A percentile compares a stretch with the other conserved stretches of the same genome.
These are phyloP conservation scores for Colletotrichum orbiculare DNA, from an alignment of 2,329 filamentous ascomycete species.

Conservation along the genomic window DNA sequence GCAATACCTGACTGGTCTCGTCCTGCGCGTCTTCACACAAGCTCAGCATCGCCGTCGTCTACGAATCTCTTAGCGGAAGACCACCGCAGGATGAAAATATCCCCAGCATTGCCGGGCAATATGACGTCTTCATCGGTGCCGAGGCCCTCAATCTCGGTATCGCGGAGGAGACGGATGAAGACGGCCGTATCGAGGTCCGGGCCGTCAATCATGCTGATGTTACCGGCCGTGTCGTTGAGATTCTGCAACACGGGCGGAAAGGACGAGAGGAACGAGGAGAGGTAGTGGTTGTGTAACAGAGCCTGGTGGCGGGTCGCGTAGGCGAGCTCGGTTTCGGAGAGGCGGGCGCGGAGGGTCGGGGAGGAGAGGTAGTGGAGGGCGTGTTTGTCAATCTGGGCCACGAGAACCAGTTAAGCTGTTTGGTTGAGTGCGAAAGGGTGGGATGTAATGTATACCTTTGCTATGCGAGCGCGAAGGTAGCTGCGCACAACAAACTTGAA, in stretches of 20 bases:
- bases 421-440: too few species aligned
- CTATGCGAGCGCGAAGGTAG: slow-evolving; percentile 84
- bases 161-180: slow-evolving; percentile 79
- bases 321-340: slow-evolving; percentile 81
- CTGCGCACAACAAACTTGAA: slow-evolving; percentile 92
- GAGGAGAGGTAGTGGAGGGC: slow-evolving; percentile 78
- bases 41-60: slow-evolving; percentile 65
- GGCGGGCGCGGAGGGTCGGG: slow-evolving; percentile 64
- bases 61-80: slow-evolving; percentile 76
- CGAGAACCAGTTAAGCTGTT: neutral
- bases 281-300: slow-evolving; percentile 85
- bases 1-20: neutral
- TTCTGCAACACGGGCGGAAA: slow-evolving; percentile 85
- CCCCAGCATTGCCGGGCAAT: slow-evolving; percentile 68
- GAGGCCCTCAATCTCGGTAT: slow-evolving; percentile 67
- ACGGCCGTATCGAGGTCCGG: slow-evolving; percentile 87
- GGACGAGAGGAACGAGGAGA: slow-evolving; percentile 82
- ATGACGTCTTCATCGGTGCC: slow-evolving; percentile 73
- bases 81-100: slow-evolving; percentile 77
- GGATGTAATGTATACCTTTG: slow-evolving; percentile 71
- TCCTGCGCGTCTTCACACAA: slow-evolving; percentile 58
- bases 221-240: slow-evolving; percentile 89
- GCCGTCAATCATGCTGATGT: slow-evolving; percentile 90
- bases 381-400: slow-evolving; percentile 77
- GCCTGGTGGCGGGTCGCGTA: slow-evolving; percentile 90